Conservation (phyloP, 2,329 filamentous ascomycete genomes). For the Kalmusia sp. region DNA sequence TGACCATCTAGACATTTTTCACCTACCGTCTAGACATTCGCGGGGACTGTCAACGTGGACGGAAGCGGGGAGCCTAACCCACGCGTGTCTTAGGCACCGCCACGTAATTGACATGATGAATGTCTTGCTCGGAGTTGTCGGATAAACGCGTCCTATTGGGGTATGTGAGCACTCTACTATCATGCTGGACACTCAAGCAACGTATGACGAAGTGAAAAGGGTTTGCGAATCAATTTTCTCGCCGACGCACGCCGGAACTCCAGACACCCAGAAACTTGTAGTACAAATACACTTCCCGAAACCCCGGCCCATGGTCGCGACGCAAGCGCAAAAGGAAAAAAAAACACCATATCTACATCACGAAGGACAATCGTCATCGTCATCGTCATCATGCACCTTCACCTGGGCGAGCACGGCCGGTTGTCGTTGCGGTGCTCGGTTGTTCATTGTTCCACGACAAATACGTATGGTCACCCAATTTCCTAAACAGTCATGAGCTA, state of each 20-base stretch:
- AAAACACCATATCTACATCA: conserved; percentile 21
- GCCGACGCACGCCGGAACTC: conserved; percentile 36
- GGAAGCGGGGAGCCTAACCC: conserved; percentile 39
- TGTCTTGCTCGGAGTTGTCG: not conserved
- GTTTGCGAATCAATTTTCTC: conserved; percentile 32
- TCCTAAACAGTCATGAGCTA: too few species aligned
- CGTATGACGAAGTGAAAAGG: conserved; percentile 23
- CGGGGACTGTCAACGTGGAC: conserved; percentile 21
- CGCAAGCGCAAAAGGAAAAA: conserved; percentile 24
- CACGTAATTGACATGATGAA: conserved; percentile 4
- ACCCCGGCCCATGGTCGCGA: conserved; percentile 24
- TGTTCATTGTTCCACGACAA: conserved; percentile 89
- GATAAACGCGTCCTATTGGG: conserved; percentile 9
- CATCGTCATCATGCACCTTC: conserved; percentile 42
- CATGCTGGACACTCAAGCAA: conserved; percentile 6
- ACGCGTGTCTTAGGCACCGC: conserved; percentile 31
- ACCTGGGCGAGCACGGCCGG: conserved; percentile 47
- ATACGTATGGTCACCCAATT: conserved; percentile 97
- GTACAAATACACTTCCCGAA: conserved; percentile 36
- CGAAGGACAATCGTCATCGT: conserved; percentile 27
- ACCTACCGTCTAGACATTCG: conserved; percentile 26
- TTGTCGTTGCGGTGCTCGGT: conserved; percentile 62
- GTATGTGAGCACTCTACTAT: conserved; percentile 19
- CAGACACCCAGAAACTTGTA: conserved; percentile 28
- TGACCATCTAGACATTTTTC: conserved; percentile 30